A percentile compares a stretch with the other conserved stretches of the same genome.
Conservation (phyloP, 495 filamentous ascomycete genomes). For the Aspergillus haitiensis region DNA sequence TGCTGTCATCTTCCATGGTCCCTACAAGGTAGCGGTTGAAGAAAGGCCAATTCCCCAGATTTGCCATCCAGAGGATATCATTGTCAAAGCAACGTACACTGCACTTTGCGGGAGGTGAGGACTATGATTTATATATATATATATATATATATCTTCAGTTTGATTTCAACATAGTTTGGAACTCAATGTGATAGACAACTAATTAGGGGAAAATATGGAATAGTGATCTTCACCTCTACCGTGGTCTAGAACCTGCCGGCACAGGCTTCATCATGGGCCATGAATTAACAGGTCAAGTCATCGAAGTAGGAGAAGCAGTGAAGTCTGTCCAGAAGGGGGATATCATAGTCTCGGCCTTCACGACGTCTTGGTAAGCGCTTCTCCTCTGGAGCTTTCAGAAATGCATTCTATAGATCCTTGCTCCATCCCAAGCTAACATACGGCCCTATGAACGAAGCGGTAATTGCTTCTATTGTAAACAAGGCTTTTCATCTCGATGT, state of each 20-base stretch:
- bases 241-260: constrained; percentile 69
- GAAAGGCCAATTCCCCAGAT: constrained; percentile 57
- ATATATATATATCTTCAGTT: neutral
- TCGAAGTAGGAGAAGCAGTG: constrained; percentile 65
- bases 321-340: constrained; percentile 73
- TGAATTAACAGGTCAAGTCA: constrained; percentile 78
- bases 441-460: constrained; percentile 46
- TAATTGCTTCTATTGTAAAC: constrained; percentile 87
- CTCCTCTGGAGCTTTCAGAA: neutral
- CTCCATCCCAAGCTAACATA: neutral
- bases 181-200: neutral
- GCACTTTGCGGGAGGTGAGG: constrained; percentile 84
- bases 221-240: constrained; percentile 88
- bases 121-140: constrained; percentile 3
- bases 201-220: neutral
- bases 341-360: constrained; percentile 79
- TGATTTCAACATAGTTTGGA: neutral
- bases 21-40: constrained; percentile 49
- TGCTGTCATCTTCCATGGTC: constrained; percentile 52
- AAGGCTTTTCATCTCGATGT: constrained; percentile 81
- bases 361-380: constrained; percentile 72
- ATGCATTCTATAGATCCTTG: neutral
- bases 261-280: constrained; percentile 69
- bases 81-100: constrained; percentile 82
- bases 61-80: constrained; percentile 69